Evolutionary conservation across 352 stramenopile species (phyloP), one percentile per base, ranked within the genome.

Genomic region (Pythium phragmiticola): DNA sequence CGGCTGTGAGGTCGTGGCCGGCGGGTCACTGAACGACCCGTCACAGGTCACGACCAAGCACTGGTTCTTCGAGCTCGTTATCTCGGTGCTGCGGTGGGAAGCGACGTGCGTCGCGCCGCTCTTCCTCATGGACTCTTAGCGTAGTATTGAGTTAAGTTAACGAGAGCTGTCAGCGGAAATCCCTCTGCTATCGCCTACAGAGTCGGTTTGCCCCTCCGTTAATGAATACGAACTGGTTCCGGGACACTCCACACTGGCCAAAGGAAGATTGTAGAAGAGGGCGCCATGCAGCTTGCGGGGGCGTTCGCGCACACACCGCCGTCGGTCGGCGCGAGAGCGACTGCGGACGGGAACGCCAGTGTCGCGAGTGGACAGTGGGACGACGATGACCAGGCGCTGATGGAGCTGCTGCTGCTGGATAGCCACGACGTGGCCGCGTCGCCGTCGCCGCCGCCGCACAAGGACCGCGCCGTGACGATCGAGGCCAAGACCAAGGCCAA

Each of bases 1-100:
- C 1, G 80, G 80, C 9, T 87, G 75, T 39, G 77, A 87, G 36
- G 75, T 88, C 53, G 69, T 79, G 26, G 74, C 67, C 11, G 81
- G 81, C 14, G 81, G 81, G 30, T 86, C 77, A 13, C 76, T 90
- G 16, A 63, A 57, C 30, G 74, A 87, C 46, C 68, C 72, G 43
- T 75, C 81, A 60, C 77, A 81, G 57, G 51, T 84, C 54, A 73
- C 76, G 17, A 75, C 73, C 49, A 73, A 80, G 50, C 74, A 87
- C 62, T 88, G 81, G 81, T 66, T 90, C 9, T 83, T 88, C 26
- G 81, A 90, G 69, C 68, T 90, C 54, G 80, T 86, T 49, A 69
- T 83, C 46, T 84, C 75, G 21, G 78, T 88, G 13, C 36, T 90
- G 61, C 74, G 76, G 21, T 90, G 78, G 78, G 81, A 90, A 51